Percentiles rank a stretch among this genome's conserved stretches.
Evolutionary conservation across 345 rosid genomes (phyloP).

Genomic region (Acer yangbiense): DNA sequence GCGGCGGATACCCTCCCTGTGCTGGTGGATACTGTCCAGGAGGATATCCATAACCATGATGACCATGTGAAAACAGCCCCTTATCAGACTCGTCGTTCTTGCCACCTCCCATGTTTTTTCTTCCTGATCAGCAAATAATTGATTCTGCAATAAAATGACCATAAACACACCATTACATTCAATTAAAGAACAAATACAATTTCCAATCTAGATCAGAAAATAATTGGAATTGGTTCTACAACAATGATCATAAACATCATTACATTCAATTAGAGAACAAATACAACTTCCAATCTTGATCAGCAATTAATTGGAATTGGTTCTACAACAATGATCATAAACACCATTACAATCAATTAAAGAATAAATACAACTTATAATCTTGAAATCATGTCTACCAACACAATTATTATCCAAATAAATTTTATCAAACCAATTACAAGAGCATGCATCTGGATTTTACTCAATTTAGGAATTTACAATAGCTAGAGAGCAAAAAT

Average conservation of each 20-base stretch:
- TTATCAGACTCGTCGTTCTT: conserved; percentile 41
- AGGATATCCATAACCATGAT: conserved; percentile 27
- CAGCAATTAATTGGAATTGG: not conserved
- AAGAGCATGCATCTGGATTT: too few relatives aligned
- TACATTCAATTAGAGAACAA: not conserved
- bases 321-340: not conserved
- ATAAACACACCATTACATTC: not conserved
- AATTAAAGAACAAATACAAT: too few relatives aligned
- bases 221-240: not conserved
- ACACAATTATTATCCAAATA: not conserved
- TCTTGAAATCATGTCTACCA: not conserved
- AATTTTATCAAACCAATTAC: too few relatives aligned
- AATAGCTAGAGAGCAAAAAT: not conserved
- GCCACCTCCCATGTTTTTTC: conserved; percentile 59
- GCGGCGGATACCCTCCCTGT: conserved; percentile 31
- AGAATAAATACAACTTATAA: not conserved
- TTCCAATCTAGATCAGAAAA: not conserved
- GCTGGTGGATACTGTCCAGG: conserved; percentile 28
- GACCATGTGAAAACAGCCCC: conserved; percentile 52
- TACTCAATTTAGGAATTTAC: too few relatives aligned
- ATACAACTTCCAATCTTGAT: not conserved
- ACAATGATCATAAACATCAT: not conserved
- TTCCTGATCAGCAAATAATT: not conserved
- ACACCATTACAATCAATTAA: not conserved
- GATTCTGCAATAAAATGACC: not conserved